Evolutionary conservation across 2,329 filamentous ascomycete species (phyloP), one percentile per base, ranked within the genome.

Genomic region (Diaporthe sp.): DNA sequence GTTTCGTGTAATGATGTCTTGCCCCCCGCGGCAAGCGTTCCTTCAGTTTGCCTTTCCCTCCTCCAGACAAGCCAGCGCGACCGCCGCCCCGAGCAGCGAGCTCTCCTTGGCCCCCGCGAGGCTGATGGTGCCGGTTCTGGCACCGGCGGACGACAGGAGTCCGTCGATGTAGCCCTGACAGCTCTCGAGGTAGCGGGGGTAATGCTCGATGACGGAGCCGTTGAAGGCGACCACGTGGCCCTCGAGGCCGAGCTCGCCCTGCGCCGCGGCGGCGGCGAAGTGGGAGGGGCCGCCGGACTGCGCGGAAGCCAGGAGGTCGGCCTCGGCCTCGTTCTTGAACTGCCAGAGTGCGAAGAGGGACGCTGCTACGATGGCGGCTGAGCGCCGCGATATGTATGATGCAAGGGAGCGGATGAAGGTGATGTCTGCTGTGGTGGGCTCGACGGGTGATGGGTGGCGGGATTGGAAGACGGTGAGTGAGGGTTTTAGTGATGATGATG

Each of bases 201-300:
- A 96, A 79, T 93, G 92, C 83, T 96, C 94, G 70, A 96, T 92
- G 68, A 96, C 93, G 39, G 92, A 94, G 59, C 94, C 94, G 80
- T 95, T 95, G 83, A 93, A 96, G 4, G 93, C 93, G n/a, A 96
- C 90, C 2, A 90, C 88, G 4, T 90, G 92, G 74, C 85, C 84
- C 46, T 78, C 73, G 9, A 81, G 76, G 37, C 81, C 80, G 10
- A 88, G 81, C 58, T 85, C 82, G 2, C 85, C 85, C 77, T 89
- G 89, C 8, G 87, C 86, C 75, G 90, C 88, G 0, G 88, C 85
- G 34, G 88, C 85, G 34, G 86, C 86, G 44, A 79, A 80, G 13
- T 44, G 58, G 13, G 58, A n/a, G 6, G 49, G 71, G n/a, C 22
- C 17, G 1, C 15, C 17, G 1, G 71, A 55, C 39, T 9, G 13